Evolutionary conservation across 352 stramenopile genomes (phyloP), one percentile per base, ranked within the genome.

Genomic region (Phytopythium boreale): DNA sequence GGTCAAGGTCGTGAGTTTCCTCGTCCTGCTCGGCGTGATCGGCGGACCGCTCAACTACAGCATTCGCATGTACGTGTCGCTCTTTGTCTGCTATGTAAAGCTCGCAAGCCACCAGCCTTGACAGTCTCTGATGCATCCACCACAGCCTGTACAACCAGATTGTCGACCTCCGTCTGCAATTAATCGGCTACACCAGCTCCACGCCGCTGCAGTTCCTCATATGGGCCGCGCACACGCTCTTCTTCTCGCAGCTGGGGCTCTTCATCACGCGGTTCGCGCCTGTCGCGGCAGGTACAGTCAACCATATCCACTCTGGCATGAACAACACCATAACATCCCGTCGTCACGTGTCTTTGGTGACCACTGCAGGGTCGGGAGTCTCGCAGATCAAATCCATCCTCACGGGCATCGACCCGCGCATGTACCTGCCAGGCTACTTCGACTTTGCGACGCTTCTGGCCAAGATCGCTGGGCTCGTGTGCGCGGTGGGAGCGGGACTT

Each of bases 401-500:
- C 52, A 94, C 83, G n/a, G 88, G 86, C 36, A 82, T 94, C 60
- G 84, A 95, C 46, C 81, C 81, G 22, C 79, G 75, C 12, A 89
- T 94, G 73, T 93, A 95, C 57, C 63, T 93, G 1, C 82, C 84
- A 2, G 82, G 87, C 6, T 96, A 94, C 68, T 93, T 96, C 74
- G 84, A 92, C 58, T 83, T 84, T 36, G 69, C 67, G 36, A 95
- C 87, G n/a, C 79, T 94, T n/a, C 55, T 96, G 12, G 87, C 89
- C 26, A 98, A 98, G 68, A 74, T 94, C 56, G 69, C 98, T 15
- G 97, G 97, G 27, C 93, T 99, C 8, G 89, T 97, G 9, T 98
- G 97, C 53, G 89, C 89, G 17, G 84, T 99, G 24, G 90, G 95
- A 9, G 90, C 90, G 2, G 97, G 97, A 4, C 84, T 99, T 15